A percentile compares a stretch with the other conserved stretches of the same genome.
phyloP scores from a whole-genome alignment of 257 asterid species.

The Solanum ossicruentum region DNA sequence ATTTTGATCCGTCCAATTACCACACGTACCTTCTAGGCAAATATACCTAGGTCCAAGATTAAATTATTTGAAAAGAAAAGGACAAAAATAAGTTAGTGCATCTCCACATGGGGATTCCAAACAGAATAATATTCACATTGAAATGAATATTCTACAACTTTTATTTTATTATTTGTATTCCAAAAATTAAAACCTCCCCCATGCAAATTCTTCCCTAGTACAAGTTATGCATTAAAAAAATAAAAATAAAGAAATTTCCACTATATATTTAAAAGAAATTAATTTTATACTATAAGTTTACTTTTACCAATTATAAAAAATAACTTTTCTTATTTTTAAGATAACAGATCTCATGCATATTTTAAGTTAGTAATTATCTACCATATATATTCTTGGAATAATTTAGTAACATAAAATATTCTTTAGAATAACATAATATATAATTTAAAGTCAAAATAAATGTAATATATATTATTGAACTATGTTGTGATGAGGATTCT shows the following conservation, averaged over 20 bases:
- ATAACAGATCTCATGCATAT: not conserved
- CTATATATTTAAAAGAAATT: not conserved
- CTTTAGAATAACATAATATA: no score
- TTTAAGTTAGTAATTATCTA: not conserved
- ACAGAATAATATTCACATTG: not conserved
- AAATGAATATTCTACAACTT: not conserved
- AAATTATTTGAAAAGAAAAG: not conserved
- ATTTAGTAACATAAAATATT: no score
- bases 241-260: not conserved
- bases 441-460: no score
- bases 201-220: not conserved
- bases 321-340: no score
- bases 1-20: no score
- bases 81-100: not conserved
- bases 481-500: no score
- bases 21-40: no score
- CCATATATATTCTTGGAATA: no score
- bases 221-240: not conserved
- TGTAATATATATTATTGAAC: no score
- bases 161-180: not conserved
- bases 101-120: not conserved
- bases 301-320: not conserved
- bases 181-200: not conserved
- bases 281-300: not conserved
- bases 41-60: not conserved